Evolutionary conservation across 805 yeast genomes (phyloP).

Genomic region (Lachancea cidri): DNA sequence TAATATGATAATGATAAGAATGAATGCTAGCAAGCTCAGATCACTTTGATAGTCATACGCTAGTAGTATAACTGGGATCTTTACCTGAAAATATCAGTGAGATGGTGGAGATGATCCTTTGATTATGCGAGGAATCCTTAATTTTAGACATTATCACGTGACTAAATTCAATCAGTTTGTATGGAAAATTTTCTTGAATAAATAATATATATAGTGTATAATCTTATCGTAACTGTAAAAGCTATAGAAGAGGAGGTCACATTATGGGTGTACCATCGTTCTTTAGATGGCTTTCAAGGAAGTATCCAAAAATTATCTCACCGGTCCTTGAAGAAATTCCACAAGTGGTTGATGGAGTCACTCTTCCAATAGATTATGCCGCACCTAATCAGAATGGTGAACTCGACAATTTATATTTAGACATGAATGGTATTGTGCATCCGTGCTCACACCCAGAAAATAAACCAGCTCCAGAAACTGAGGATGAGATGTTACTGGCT

Average conservation of each 20-base stretch:
- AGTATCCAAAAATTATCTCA: slow-evolving; percentile 90
- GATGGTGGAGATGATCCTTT: no score
- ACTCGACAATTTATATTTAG: slow-evolving; percentile 85
- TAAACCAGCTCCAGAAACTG: slow-evolving; percentile 92
- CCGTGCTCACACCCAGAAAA: slow-evolving; percentile 99
- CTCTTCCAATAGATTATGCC: slow-evolving; percentile 59
- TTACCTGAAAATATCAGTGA: no score
- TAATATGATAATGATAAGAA: no score
- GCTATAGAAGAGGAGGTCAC: not conserved
- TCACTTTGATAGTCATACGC: no score
- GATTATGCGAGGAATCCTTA: no score
- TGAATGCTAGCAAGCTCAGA: no score
- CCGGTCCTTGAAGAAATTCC: slow-evolving; percentile 79
- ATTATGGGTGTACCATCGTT: slow-evolving; percentile 95
- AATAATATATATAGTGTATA: not conserved
- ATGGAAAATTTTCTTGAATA: not conserved
- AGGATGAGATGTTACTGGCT: slow-evolving; percentile 94
- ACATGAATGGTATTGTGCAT: slow-evolving; percentile 99
- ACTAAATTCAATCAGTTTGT: not conserved
- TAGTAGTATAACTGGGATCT: no score
- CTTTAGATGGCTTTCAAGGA: slow-evolving; percentile 90
- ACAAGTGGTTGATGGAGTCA: slow-evolving; percentile 52
- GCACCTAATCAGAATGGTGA: slow-evolving; percentile 94
- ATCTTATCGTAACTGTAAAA: not conserved
- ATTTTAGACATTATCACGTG: not conserved